These are phyloP conservation scores for Vaucheria bursata DNA, from an alignment of 352 stramenopile species.

Conservation along the genomic window DNA sequence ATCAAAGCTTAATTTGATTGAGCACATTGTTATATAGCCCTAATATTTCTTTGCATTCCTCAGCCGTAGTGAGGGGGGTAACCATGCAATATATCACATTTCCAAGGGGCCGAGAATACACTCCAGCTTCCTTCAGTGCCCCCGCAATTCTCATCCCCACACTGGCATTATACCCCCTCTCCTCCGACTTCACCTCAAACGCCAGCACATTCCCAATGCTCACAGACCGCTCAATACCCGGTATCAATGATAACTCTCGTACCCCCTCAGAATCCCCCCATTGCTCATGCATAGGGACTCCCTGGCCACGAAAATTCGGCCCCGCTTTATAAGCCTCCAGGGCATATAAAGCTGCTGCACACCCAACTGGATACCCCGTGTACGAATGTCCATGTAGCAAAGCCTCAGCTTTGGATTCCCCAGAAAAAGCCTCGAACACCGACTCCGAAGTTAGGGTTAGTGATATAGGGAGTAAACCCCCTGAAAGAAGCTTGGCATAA, in stretches of 20 bases:
- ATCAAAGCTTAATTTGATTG: too few relatives aligned
- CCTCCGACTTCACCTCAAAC: conserved; percentile 27
- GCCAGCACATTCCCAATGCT: conserved; percentile 39
- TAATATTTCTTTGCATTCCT: too few relatives aligned
- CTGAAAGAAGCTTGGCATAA: conserved; percentile 80
- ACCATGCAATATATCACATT: conserved; percentile 49
- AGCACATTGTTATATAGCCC: too few relatives aligned
- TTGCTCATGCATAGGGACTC: conserved; percentile 23
- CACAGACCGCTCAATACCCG: conserved; percentile 28
- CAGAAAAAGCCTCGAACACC: conserved; percentile 70
- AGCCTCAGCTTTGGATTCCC: conserved; percentile 54
- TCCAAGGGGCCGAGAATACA: conserved; percentile 39
- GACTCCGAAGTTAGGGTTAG: conserved; percentile 72
- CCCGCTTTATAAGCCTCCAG: background rate
- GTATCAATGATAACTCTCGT: conserved; percentile 22
- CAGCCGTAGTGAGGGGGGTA: conserved; percentile 20
- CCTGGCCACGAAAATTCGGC: background rate
- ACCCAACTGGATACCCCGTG: conserved; percentile 76
- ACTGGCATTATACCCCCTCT: conserved; percentile 26
- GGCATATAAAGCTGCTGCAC: conserved; percentile 65
- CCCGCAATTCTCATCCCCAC: conserved; percentile 15
- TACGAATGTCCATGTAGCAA: conserved; percentile 81
- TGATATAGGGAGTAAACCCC: conserved; percentile 70
- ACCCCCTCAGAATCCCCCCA: conserved; percentile 32
- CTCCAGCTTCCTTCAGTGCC: conserved; percentile 14